phyloP scores from a whole-genome alignment of 2,329 filamentous ascomycete genomes.

The Fusarium sp. region DNA sequence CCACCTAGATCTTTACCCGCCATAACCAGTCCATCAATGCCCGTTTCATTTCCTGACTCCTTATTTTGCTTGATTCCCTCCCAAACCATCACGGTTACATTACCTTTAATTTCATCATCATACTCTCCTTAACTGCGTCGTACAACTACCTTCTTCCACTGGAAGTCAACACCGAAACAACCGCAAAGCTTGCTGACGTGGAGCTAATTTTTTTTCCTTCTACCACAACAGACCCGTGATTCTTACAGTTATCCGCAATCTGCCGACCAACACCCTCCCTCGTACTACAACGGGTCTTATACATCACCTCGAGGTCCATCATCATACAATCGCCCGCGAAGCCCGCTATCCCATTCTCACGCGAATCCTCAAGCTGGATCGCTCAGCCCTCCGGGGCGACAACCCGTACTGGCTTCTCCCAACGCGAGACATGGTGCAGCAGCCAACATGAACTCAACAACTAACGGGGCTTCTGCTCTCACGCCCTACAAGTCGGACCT shows the following conservation, averaged over 20 bases:
- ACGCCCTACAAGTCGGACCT: constrained; percentile 53
- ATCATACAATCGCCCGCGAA: constrained; percentile 56
- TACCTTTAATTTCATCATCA: constrained; percentile 38
- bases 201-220: constrained; percentile 43
- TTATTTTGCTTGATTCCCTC: constrained; percentile 21
- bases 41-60: constrained; percentile 24
- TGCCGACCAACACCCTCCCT: constrained; percentile 52
- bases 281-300: constrained; percentile 61
- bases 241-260: constrained; percentile 58
- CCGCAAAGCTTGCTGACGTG: constrained; percentile 41
- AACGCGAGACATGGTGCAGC: constrained; percentile 55
- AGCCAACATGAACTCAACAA: constrained; percentile 49
- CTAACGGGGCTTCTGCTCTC: constrained; percentile 53
- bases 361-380: constrained; percentile 55
- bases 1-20: constrained; percentile 20
- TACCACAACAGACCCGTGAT: constrained; percentile 57
- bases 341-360: constrained; percentile 61
- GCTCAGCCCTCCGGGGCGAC: constrained; percentile 54
- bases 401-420: constrained; percentile 59
- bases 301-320: constrained; percentile 58
- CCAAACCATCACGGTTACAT: constrained; percentile 20
- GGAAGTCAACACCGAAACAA: constrained; percentile 23
- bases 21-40: constrained; percentile 39
- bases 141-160: constrained; percentile 25
- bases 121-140: constrained; percentile 28